Percentiles rank a stretch among this genome's conserved stretches.
These are phyloP conservation scores for Cutaneotrichosporon sp. DNA, from an alignment of 1,284 basidiomycete genomes.

Conservation along the genomic window DNA sequence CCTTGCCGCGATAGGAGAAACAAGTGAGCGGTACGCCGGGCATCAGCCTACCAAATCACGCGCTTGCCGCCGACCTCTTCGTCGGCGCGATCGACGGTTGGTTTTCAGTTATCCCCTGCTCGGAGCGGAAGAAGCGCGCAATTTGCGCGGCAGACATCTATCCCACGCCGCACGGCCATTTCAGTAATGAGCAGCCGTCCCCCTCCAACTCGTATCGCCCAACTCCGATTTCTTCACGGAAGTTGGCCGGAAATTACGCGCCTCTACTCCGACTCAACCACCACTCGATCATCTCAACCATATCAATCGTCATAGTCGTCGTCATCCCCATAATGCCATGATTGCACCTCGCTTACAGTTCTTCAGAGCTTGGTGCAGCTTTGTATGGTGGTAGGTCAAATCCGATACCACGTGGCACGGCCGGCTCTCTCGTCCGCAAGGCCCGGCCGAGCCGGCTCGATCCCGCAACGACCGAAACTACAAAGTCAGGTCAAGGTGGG, in stretches of 20 bases:
- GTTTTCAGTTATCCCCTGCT: too few species aligned
- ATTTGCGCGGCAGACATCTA: not conserved
- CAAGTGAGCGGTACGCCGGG: too few species aligned
- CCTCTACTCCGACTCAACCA: not conserved
- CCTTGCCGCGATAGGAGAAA: too few species aligned
- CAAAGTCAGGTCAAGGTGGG: not conserved
- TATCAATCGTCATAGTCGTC: too few species aligned
- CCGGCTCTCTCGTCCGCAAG: constrained; percentile 9
- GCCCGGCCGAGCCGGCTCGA: constrained; percentile 2
- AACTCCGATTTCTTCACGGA: not conserved
- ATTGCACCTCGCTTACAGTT: not conserved
- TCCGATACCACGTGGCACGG: constrained; percentile 2
- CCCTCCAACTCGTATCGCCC: not conserved
- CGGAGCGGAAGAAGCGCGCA: not conserved
- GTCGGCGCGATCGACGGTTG: too few species aligned
- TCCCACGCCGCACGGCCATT: not conserved
- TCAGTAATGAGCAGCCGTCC: not conserved
- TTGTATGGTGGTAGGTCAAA: too few species aligned
- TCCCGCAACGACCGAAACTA: not conserved
- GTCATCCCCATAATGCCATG: too few species aligned
- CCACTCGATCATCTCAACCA: not conserved
- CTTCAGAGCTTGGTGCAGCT: not conserved
- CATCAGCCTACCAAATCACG: too few species aligned
- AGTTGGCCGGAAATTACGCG: not conserved
- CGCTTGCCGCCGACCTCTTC: too few species aligned